Evolutionary conservation across 2,329 filamentous ascomycete genomes (phyloP), one percentile per base, ranked within the genome.

Genomic region (Metarhizium sp.): DNA sequence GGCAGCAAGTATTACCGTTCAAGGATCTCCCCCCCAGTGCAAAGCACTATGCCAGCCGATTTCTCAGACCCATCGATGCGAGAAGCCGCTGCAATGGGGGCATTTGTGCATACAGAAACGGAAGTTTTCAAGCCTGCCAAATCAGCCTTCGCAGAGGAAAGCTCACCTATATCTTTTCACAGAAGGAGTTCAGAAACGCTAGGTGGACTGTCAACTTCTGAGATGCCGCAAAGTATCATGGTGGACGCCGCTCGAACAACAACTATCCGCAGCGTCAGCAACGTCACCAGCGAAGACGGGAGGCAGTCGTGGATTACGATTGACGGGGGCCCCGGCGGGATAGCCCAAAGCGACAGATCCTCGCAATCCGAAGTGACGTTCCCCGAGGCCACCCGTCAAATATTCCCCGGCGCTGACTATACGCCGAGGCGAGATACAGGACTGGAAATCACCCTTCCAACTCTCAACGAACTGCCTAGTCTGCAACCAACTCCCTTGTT

Each of bases 241-340:
- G 61, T 61, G 16, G 63, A 64, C 38, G 60, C 61, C n/a, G 61
- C 61, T 6, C 59, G 61, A n/a, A 59, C 58, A 5, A 59, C 51
- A 18, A 57, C 61, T 1, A 58, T 60, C 38, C 57, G 60, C 25
- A 63, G 60, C 53, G 43, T 57, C 4, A 65, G 59, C 55, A 60
- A 53, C 30, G 57, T 61, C 3, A 55, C 50, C 18, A 63, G 60
- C 20, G 63, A 64, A 2, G 67, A 64, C 8, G 63, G 61, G 14
- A 61, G 67, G 46, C 61, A 62, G 42, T 72, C 70, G 2, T 72
- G 70, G 70, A 58, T 70, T 6, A 72, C 70, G 1, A 63, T 71
- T 18, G 70, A 69, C 14, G 63, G 62, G 18, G 59, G 59, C 6
- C 61, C 50, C 14, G 61, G 58, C 20, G 58, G 60, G 25, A 61